Conservation (phyloP, 441 rosid species). For the Populus hybrid region DNA sequence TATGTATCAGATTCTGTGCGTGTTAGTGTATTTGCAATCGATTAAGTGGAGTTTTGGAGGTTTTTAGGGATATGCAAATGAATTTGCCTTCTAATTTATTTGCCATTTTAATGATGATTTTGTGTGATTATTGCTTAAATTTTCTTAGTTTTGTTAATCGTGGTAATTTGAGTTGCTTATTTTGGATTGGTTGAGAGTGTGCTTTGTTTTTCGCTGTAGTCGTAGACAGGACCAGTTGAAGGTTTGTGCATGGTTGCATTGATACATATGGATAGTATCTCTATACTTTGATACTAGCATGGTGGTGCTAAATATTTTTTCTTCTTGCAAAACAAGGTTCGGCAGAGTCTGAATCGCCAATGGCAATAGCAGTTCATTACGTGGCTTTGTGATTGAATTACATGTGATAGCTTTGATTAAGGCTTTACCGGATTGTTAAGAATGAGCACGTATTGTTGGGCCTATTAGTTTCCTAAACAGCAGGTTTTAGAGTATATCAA, state of each 20-base stretch:
- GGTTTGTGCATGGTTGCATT: not conserved
- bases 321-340: constrained; percentile 1
- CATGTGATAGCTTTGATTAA: not conserved
- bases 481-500: not conserved
- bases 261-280: not conserved
- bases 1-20: not conserved
- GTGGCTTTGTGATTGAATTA: not conserved
- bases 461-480: not conserved
- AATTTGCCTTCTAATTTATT: not conserved
- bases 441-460: not conserved
- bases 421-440: not conserved
- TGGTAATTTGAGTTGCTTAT: not conserved
- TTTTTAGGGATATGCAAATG: constrained; percentile 3
- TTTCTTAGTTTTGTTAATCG: not conserved
- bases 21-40: not conserved
- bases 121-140: not conserved
- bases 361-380: not conserved
- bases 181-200: not conserved
- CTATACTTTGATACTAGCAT: not conserved
- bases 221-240: not conserved
- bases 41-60: not conserved
- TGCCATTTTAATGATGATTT: not conserved
- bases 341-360: not conserved
- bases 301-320: not conserved
- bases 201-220: not conserved